Evolutionary conservation across 1,284 basidiomycete species (phyloP).

Genomic region (Fomitiporia mediterranea): DNA sequence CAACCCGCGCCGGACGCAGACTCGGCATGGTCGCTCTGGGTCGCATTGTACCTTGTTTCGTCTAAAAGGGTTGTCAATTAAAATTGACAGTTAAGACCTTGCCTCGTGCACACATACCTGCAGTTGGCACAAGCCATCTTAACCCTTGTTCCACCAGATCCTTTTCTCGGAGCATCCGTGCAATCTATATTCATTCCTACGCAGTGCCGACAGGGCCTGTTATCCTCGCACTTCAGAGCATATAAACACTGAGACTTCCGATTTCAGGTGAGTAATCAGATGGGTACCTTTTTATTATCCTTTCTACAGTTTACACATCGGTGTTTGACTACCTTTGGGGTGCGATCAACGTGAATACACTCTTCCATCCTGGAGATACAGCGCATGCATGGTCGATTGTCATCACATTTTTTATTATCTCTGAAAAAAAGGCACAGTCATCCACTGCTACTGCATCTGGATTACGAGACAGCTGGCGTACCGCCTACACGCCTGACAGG

Average conservation of each 20-base stretch:
- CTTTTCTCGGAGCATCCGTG: slow-evolving; percentile 44
- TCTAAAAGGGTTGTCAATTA: not conserved
- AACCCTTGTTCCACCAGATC: slow-evolving; percentile 51
- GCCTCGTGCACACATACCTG: slow-evolving; percentile 35
- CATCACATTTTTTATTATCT: slow-evolving; percentile 61
- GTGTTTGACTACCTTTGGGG: slow-evolving; percentile 49
- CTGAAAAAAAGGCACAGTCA: not conserved
- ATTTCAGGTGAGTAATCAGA: not conserved
- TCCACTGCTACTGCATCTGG: not conserved
- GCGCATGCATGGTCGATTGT: slow-evolving; percentile 53
- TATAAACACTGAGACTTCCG: not conserved
- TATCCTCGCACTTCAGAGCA: slow-evolving; percentile 44
- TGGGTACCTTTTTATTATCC: slow-evolving; percentile 36
- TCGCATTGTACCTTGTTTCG: slow-evolving; percentile 49
- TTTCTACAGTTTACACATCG: slow-evolving; percentile 52
- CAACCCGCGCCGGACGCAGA: slow-evolving; percentile 43
- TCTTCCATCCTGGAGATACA: slow-evolving; percentile 48
- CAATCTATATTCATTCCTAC: slow-evolving; percentile 41
- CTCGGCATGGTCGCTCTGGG: slow-evolving; percentile 47
- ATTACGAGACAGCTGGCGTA: not conserved
- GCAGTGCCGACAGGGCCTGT: slow-evolving; percentile 49
- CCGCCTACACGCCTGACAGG: slow-evolving; percentile 50
- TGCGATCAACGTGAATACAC: slow-evolving; percentile 50
- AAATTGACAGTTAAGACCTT: not conserved
- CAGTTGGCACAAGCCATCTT: slow-evolving; percentile 55